Evolutionary conservation across 345 rosid genomes (phyloP), one percentile per base, ranked within the genome.

Genomic region (Aquilaria sinensis): DNA sequence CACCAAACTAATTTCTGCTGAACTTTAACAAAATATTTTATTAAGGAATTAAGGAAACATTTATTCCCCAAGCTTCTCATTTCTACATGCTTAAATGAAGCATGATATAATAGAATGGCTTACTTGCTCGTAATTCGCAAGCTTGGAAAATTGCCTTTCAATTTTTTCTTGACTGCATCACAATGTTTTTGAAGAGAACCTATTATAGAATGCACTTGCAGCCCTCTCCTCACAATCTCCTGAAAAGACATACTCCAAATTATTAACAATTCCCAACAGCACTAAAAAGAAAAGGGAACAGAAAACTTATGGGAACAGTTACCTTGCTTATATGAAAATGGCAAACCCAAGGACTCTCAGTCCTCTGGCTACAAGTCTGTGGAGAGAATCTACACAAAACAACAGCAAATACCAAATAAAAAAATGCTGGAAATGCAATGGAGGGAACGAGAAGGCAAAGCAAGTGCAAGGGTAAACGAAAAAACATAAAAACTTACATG

Each of bases 281-380:
- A 23, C 23, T 47, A 47, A 57, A 34, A 4, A 53, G 49, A 55
- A 30, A 58, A 29, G 47, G 14, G 31, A 45, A 9, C 7, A 13
- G 16, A 13, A 62, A 5, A 37, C 8, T 54, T 60, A 53, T 53
- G 33, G 32, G 31, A 6, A 6, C 0, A 53, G 58, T 43, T 81
- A 93, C 99, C 97, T 94, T 77, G 60, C 67, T 53, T 54, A 90
- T 65, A 71, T 88, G 91, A 64, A 90, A 90, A 72, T 88, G 96
- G 83, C 94, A 85, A 59, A 88, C 85, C 99, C 95, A 94, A 43
- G 93, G 89, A 76, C 84, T 74, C 63, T 72, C 68, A 9, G 30
- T 72, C 23, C 58, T 63, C 71, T 65, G 64, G 30, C 73, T 53
- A 47, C 66, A 56, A 30, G 67, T 57, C 53, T 67, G 81, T 2